phyloP scores from a whole-genome alignment of 805 yeast species.

The Metschnikowia matae region DNA sequence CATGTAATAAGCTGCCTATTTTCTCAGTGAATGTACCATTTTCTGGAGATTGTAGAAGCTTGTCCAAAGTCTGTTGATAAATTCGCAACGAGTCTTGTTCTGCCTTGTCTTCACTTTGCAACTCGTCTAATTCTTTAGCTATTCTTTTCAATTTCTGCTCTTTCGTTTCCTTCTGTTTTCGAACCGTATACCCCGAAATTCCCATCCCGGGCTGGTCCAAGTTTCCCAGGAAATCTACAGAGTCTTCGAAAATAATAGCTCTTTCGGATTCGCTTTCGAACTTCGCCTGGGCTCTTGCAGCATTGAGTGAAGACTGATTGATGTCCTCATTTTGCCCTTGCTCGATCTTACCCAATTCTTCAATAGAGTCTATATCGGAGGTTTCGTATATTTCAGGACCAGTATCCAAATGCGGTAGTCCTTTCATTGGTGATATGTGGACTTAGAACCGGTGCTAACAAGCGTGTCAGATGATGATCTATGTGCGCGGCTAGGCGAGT shows the following conservation, averaged over 20 bases:
- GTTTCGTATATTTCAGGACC: constrained; percentile 42
- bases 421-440: constrained; percentile 4
- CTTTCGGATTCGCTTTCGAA: constrained; percentile 19
- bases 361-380: constrained; percentile 40
- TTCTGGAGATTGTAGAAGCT: constrained; percentile 1
- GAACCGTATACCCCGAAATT: constrained; percentile 2
- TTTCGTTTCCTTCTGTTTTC: constrained; percentile 28
- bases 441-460: background rate
- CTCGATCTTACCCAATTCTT: constrained; percentile 10
- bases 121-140: constrained; percentile 35
- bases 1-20: background rate
- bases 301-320: constrained; percentile 9
- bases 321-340: constrained; percentile 11
- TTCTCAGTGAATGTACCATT: constrained; percentile 4
- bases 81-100: constrained; percentile 2
- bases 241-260: constrained; percentile 19
- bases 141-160: constrained; percentile 38
- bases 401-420: constrained; percentile 9
- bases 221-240: constrained; percentile 38
- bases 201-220: constrained; percentile 13
- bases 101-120: constrained; percentile 17
- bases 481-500: constrained; percentile 1
- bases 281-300: constrained; percentile 16
- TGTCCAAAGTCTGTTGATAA: constrained; percentile 2
- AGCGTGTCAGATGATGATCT: background rate